These are phyloP conservation scores for Aspergillus felis DNA, from an alignment of 2,329 filamentous ascomycete species.

Conservation along the genomic window DNA sequence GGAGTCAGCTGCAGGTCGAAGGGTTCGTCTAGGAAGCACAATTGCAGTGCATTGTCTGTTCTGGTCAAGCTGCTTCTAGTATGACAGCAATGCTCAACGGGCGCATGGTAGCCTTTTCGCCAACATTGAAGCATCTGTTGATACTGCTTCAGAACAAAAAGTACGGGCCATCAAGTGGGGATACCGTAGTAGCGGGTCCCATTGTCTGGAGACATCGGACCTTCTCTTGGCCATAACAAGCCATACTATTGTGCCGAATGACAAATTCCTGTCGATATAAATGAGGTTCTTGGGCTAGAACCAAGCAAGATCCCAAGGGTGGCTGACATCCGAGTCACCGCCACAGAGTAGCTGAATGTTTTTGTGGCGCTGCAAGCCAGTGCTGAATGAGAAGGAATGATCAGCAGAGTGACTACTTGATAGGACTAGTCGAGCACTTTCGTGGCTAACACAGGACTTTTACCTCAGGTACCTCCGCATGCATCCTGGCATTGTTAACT, in stretches of 20 bases:
- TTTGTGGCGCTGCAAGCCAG: background rate
- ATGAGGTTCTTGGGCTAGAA: background rate
- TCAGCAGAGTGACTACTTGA: background rate
- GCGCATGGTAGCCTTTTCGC: background rate
- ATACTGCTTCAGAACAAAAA: no score
- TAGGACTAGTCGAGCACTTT: background rate
- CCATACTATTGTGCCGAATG: background rate
- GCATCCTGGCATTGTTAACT: no score
- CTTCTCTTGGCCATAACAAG: background rate
- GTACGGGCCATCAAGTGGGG: no score
- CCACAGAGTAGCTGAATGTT: background rate
- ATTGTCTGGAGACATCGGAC: background rate
- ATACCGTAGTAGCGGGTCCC: background rate
- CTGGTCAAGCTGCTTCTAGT: background rate
- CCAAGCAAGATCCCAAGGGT: background rate
- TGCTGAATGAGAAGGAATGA: background rate
- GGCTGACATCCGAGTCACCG: background rate
- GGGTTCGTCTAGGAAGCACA: no score
- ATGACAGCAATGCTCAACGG: background rate
- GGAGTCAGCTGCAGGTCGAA: background rate
- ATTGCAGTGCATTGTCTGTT: background rate
- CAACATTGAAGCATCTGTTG: background rate
- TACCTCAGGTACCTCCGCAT: no score
- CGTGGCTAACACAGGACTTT: no score
- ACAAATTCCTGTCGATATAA: background rate